A percentile compares a stretch with the other conserved stretches of the same genome.
Conservation (phyloP, 441 rosid species). For the Sinapis alba region DNA sequence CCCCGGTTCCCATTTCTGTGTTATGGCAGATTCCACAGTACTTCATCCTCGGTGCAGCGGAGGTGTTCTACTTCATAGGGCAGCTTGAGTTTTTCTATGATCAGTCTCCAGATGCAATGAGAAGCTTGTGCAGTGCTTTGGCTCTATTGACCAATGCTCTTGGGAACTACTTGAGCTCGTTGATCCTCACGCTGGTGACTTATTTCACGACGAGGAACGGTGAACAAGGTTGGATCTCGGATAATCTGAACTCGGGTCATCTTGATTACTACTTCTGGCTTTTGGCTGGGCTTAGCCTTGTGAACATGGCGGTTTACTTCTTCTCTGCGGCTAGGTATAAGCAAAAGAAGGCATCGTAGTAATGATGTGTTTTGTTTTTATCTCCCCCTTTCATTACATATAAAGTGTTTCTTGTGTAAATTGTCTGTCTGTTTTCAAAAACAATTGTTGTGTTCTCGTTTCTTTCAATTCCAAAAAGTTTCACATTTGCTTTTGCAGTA, state of each 20-base stretch:
- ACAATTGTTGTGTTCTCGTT: conserved; percentile 15
- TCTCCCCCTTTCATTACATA: conserved; percentile 5
- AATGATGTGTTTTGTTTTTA: background rate
- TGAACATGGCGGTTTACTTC: conserved; percentile 61
- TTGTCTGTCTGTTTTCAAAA: background rate
- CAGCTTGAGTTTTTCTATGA: conserved; percentile 86
- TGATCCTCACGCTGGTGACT: conserved; percentile 71
- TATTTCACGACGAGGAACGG: conserved; percentile 67
- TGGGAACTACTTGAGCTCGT: conserved; percentile 78
- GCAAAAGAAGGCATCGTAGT: conserved; percentile 58
- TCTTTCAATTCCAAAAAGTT: background rate
- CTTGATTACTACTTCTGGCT: conserved; percentile 93
- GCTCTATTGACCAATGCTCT: conserved; percentile 68
- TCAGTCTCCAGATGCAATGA: conserved; percentile 90
- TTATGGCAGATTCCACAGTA: conserved; percentile 87
- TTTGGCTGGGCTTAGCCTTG: conserved; percentile 68
- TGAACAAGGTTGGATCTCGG: conserved; percentile 71
- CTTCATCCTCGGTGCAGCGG: conserved; percentile 75
- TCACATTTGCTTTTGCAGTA: background rate
- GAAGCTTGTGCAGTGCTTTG: conserved; percentile 79
- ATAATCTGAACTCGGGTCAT: conserved; percentile 81
- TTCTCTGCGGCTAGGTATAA: conserved; percentile 67
- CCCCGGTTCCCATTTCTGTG: conserved; percentile 62
- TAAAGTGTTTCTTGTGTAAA: conserved; percentile 22
- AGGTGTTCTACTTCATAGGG: conserved; percentile 71